Percentiles rank a stretch among this genome's conserved stretches.
Evolutionary conservation across 169 alveolate species (phyloP).

Genomic region (Sarcocystis neurona): DNA sequence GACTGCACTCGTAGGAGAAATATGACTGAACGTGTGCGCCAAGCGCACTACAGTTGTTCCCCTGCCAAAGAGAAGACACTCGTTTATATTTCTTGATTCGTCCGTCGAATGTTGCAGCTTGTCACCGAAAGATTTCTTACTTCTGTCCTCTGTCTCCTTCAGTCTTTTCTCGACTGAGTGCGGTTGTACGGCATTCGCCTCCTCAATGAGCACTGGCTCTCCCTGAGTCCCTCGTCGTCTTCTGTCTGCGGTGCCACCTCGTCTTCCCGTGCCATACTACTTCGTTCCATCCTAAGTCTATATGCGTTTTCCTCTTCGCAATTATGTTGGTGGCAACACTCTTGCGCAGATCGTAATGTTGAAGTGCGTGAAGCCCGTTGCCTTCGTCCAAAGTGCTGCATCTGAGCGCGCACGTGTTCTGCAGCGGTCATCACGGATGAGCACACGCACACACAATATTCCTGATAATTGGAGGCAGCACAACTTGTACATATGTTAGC

Average conservation of each 20-base stretch:
- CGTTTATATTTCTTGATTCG: too few relatives aligned
- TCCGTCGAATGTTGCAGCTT: too few relatives aligned
- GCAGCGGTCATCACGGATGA: too few relatives aligned
- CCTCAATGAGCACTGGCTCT: neutral
- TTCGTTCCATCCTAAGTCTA: neutral
- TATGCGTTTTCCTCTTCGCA: neutral
- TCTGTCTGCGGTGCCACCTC: neutral
- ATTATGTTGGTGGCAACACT: neutral
- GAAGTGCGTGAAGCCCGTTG: neutral
- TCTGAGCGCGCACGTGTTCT: too few relatives aligned
- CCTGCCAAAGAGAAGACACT: too few relatives aligned
- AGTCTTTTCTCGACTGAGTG: neutral
- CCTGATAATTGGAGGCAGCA: too few relatives aligned
- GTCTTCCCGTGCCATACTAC: neutral
- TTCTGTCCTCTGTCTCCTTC: neutral
- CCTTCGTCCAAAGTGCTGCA: neutral
- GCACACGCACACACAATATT: too few relatives aligned
- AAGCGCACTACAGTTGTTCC: too few relatives aligned
- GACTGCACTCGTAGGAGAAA: too few relatives aligned
- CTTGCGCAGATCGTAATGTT: neutral
- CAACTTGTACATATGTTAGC: too few relatives aligned
- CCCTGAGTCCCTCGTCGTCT: neutral
- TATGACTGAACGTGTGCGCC: too few relatives aligned
- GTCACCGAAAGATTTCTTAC: too few relatives aligned
- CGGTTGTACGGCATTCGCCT: neutral